These are phyloP conservation scores for Apiosordaria backusii DNA, from an alignment of 495 filamentous ascomycete genomes.

Conservation along the genomic window DNA sequence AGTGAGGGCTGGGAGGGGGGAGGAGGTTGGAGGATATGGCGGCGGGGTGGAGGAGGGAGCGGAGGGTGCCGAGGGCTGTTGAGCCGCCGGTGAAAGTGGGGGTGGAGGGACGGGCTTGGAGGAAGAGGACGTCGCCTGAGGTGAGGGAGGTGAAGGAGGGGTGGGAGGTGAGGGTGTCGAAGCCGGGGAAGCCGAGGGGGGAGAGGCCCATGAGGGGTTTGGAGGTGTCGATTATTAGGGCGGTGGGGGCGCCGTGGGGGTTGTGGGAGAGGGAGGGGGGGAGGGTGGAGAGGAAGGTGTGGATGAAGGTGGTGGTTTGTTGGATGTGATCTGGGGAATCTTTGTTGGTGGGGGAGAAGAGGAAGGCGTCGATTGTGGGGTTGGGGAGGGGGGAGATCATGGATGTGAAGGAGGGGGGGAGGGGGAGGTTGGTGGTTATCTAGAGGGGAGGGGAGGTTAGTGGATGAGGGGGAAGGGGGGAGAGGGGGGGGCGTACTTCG, in stretches of 20 bases:
- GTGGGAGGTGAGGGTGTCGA: constrained; percentile 57
- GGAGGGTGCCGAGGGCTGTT: constrained; percentile 74
- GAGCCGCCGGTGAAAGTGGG: constrained; percentile 62
- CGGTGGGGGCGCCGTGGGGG: constrained; percentile 66
- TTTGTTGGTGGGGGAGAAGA: constrained; percentile 44
- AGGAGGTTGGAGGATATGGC: constrained; percentile 60
- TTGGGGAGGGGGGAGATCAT: constrained; percentile 64
- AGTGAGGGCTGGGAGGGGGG: constrained; percentile 38
- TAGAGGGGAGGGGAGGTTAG: constrained; percentile 37
- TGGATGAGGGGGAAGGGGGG: background rate
- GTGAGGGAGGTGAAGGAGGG: constrained; percentile 48
- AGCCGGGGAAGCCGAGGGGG: constrained; percentile 70
- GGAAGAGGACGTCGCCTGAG: constrained; percentile 71
- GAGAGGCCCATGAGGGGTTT: constrained; percentile 71
- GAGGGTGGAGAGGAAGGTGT: constrained; percentile 62
- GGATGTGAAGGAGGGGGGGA: constrained; percentile 62
- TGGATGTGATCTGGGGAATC: constrained; percentile 19
- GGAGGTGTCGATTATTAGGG: constrained; percentile 67
- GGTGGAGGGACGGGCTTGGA: constrained; percentile 67
- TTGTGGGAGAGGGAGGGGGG: constrained; percentile 59
- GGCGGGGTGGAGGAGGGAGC: constrained; percentile 63
- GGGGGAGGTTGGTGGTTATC: constrained; percentile 60
- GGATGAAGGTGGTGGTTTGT: constrained; percentile 52
- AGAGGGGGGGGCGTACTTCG: constrained; percentile 34
- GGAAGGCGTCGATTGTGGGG: constrained; percentile 70